Base-by-base conservation (phyloP, 116 monocot genomes). In the Posidonia oceanica region DNA sequence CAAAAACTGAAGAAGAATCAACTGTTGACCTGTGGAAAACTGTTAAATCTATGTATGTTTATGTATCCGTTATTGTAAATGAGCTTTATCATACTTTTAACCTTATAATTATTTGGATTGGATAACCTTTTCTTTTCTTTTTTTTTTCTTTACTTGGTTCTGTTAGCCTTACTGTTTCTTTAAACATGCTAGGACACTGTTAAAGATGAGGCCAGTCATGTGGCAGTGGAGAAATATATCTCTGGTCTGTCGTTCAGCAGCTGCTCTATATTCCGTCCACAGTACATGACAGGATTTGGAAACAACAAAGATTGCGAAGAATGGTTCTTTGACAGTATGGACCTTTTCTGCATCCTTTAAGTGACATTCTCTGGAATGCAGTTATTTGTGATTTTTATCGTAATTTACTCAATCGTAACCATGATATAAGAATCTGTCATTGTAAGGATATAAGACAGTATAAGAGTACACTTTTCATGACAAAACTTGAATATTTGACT, bases 301-400 rank as follows among this genome's bases (percentile, higher is more conserved):
- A 96, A 96, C 76, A 96, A 96, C 77, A 96, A 96, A 81, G 92
- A 96, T 53, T 96, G 96, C 36, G 96, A 96, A 72, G 96, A 96
- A 36, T 96, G 96, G 96, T 96, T 96, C 77, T 96, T 96, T 67
- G 96, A 96, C 67, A 75, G 92, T 96, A 96, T 61, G 86, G 7
- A 17, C 39, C 42, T 17, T 55, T 54, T 48, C 42, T 40, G 6
- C 40, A n/a, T n/a, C 36, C 41, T 7, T 65, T 14, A 40, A n/a
- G 18, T 41, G 14, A 29, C 22, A 36, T 61, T 17, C 58, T 58
- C 17, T 36, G 36, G 4, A 21, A 7, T 48, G 48, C 7, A 48
- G 3, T 48, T 42, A 42, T 42, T 48, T 48, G 48, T 48, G 48
- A 1, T 48, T 48, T 48, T 42, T 8, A 42, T 42, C 42, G 7